Base-by-base conservation (phyloP, 139 green algal genomes). In the Spirogloea muscicola region DNA sequence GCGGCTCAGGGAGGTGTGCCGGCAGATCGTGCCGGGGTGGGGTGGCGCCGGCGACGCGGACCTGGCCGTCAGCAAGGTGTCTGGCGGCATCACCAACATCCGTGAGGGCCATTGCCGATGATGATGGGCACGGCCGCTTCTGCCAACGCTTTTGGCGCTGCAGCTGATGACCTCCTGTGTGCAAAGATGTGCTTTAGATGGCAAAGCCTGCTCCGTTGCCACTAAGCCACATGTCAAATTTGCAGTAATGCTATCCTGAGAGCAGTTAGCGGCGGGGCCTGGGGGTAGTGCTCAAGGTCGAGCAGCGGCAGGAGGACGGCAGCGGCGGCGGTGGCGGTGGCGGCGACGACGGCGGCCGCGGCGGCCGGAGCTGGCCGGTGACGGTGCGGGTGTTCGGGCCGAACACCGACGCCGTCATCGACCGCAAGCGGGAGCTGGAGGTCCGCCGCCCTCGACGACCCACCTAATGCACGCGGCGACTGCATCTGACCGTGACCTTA, bases 71-170 rank as follows among this genome's bases (percentile, higher is more conserved):
- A n/a, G 3, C 6, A 85, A 81, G 9, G 86, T 97, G 0, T 85
- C 82, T 0, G 92, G 91, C 0, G 92, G 92, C 49, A 96, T 97
- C 67, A 94, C 87, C 2, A 97, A 97, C 66, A 65, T 90, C 6
- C 76, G 63, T 76, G 37, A 48, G 52, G 4, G 6, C 33, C 10
- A 31, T 58, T 7, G n/a, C n/a, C n/a, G n/a, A n/a, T n/a, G n/a
- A n/a, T n/a, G n/a, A n/a, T n/a, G n/a, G n/a, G n/a, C n/a, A n/a
- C n/a, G n/a, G n/a, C n/a, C n/a, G n/a, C n/a, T n/a, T n/a, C n/a
- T n/a, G n/a, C n/a, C n/a, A n/a, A n/a, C n/a, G n/a, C n/a, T n/a
- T n/a, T n/a, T n/a, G n/a, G n/a, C n/a, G n/a, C n/a, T n/a, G n/a
- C n/a, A n/a, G n/a, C n/a, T n/a, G n/a, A n/a, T n/a, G n/a, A n/a